Evolutionary conservation across 176 grass and related monocot species (phyloP).

Genomic region (Poa annua): DNA sequence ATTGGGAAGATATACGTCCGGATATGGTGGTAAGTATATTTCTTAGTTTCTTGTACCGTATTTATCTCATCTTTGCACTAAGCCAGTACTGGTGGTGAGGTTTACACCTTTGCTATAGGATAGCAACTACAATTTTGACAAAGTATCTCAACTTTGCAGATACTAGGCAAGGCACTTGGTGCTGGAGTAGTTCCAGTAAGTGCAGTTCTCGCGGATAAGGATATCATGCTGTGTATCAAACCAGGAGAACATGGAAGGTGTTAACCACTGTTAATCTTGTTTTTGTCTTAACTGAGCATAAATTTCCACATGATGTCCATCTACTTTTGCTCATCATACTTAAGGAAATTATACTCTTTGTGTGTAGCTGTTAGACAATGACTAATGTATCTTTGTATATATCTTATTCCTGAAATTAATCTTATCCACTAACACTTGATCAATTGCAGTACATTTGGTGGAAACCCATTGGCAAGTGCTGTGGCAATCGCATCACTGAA

Average conservation of each 20-base stretch:
- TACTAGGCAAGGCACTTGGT: constrained; percentile 94
- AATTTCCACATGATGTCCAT: not conserved
- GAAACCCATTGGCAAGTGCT: constrained; percentile 93
- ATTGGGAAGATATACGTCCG: constrained; percentile 89
- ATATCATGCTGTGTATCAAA: constrained; percentile 92
- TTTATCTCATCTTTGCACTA: constrained; percentile 17
- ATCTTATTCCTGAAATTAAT: constrained; percentile 10
- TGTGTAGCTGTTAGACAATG: not conserved
- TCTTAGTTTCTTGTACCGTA: not conserved
- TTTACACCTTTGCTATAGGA: constrained; percentile 20
- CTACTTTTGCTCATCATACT: not conserved
- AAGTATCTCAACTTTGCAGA: constrained; percentile 49
- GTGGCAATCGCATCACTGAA: constrained; percentile 88
- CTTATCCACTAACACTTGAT: constrained; percentile 35
- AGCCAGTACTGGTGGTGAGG: constrained; percentile 15
- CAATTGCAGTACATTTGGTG: constrained; percentile 86
- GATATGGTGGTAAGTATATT: constrained; percentile 81
- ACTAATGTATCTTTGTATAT: not conserved
- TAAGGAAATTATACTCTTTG: not conserved
- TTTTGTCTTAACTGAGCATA: not conserved
- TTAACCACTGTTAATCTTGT: constrained; percentile 22
- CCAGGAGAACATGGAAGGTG: constrained; percentile 98
- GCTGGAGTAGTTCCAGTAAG: constrained; percentile 96
- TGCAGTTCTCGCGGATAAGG: constrained; percentile 97
- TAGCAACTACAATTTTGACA: not conserved